Conservation (phyloP, 2,329 filamentous ascomycete genomes). For the Trichoderma lentiforme region DNA sequence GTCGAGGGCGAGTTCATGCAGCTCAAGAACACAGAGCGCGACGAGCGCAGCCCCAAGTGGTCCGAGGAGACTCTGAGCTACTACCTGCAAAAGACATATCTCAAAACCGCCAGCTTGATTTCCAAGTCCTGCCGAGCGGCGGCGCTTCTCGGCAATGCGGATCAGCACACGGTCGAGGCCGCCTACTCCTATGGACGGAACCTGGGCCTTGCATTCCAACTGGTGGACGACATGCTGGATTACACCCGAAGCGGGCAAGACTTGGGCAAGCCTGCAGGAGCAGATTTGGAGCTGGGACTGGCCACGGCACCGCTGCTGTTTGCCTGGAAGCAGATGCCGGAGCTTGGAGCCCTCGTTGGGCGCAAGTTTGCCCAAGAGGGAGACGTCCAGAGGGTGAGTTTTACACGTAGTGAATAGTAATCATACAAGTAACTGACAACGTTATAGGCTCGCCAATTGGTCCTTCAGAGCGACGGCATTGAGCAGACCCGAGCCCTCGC, state of each 20-base stretch:
- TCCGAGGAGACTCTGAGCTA: slow-evolving; percentile 87
- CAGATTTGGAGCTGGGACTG: slow-evolving; percentile 87
- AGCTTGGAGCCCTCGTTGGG: slow-evolving; percentile 83
- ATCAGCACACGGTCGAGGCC: slow-evolving; percentile 78
- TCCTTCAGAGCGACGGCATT: slow-evolving; percentile 78
- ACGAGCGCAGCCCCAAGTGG: slow-evolving; percentile 80
- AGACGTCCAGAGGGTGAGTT: slow-evolving; percentile 76
- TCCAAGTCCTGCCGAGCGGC: slow-evolving; percentile 92
- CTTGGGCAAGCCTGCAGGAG: slow-evolving; percentile 90
- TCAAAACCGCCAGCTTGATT: slow-evolving; percentile 94
- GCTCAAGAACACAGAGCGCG: slow-evolving; percentile 88
- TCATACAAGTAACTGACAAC: neutral
- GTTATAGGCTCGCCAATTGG: slow-evolving; percentile 76
- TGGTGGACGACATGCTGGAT: slow-evolving; percentile 97
- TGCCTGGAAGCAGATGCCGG: slow-evolving; percentile 86
- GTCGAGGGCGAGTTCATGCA: slow-evolving; percentile 99
- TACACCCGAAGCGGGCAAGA: slow-evolving; percentile 84
- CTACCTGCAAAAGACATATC: slow-evolving; percentile 96
- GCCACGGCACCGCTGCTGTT: slow-evolving; percentile 93
- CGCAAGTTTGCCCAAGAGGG: slow-evolving; percentile 83
- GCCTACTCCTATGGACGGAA: slow-evolving; percentile 93
- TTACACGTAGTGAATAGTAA: neutral
- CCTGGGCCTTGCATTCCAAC: slow-evolving; percentile 88
- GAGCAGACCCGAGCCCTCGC: slow-evolving; percentile 89
- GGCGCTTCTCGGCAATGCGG: slow-evolving; percentile 76